Base-by-base conservation (phyloP, 805 yeast genomes). In the Candida easanensis region DNA sequence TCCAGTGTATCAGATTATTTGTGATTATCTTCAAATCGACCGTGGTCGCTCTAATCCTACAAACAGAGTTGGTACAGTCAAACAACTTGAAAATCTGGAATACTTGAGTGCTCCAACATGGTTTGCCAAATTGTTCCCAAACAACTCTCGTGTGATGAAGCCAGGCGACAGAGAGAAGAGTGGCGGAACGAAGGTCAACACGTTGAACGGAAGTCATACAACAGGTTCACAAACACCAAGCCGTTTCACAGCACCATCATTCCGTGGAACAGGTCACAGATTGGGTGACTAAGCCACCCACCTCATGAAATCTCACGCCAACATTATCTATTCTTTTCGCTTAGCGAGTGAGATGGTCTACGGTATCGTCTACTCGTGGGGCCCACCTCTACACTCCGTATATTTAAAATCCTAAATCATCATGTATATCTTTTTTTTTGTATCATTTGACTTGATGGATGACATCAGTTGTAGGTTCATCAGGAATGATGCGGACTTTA, bases 21-120 rank as follows among this genome's bases (percentile, higher is more conserved):
- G 50, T 30, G 48, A 50, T 21, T 44, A 48, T 4, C 43, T 54
- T 16, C 57, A 57, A 2, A 45, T 56, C 9, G 55, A 53, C 5
- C 50, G 46, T 13, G 46, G 48, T 15, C 52, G 48, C 20, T 44
- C 54, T 44, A 40, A 53, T 44, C 36, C 58, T 48, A 20, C 60
- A 44, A 44, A 62, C 33, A 56, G 65, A 46, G 63, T 62, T 13
- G 66, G 66, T 1, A 61, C 64, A 2, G 50, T 60, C 6, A n/a
- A 45, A 56, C 33, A 54, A 62, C 0, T 47, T 61, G 11, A 54
- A 57, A 56, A 75, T 30, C 72, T 74, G 19, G 64, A 68, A 1
- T 71, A 76, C 48, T 65, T 79, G 42, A 70, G 70, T 41, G 84
- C 85, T 1, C 87, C 87, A 14, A 42, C 33, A 3, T 71, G 76